Conservation (phyloP, 495 filamentous ascomycete genomes). For the Tuber microsphaerosporum region DNA sequence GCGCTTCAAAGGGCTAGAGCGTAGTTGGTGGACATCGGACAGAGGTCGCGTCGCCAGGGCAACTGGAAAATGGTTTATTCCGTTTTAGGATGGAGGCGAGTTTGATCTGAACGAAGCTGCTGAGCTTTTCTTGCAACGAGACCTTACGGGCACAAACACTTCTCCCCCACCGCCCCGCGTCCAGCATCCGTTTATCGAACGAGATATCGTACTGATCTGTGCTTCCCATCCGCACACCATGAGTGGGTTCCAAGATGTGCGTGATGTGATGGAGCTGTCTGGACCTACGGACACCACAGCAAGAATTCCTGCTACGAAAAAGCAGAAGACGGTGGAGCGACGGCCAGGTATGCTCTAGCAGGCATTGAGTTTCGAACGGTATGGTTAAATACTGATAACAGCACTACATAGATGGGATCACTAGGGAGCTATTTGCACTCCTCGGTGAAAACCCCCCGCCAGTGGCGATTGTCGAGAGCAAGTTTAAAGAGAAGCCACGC, state of each 20-base stretch:
- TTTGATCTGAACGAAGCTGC: background rate
- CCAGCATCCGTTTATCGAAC: background rate
- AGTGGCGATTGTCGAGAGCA: slow-evolving; percentile 59
- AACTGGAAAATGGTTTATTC: background rate
- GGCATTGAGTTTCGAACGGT: slow-evolving; percentile 46
- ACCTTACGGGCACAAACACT: background rate
- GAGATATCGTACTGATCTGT: background rate
- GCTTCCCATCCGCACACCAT: slow-evolving; percentile 11
- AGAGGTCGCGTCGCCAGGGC: background rate
- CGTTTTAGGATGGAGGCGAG: background rate
- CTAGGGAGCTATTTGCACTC: slow-evolving; percentile 59
- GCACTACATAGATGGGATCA: slow-evolving; percentile 62
- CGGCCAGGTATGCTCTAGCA: slow-evolving; percentile 57
- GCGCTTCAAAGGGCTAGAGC: too few species aligned
- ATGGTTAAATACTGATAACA: slow-evolving; percentile 47
- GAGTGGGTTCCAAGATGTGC: slow-evolving; percentile 64
- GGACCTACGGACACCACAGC: slow-evolving; percentile 52
- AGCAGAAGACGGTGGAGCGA: slow-evolving; percentile 63
- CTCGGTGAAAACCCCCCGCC: slow-evolving; percentile 62
- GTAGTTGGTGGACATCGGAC: background rate
- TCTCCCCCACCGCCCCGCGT: background rate
- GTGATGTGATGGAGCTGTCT: slow-evolving; percentile 81
- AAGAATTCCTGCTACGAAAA: slow-evolving; percentile 60
- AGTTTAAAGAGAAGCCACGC: slow-evolving; percentile 59
- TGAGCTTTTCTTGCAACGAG: background rate